phyloP scores from a whole-genome alignment of 2,329 filamentous ascomycete genomes.

The Trichoderma oligosporum region DNA sequence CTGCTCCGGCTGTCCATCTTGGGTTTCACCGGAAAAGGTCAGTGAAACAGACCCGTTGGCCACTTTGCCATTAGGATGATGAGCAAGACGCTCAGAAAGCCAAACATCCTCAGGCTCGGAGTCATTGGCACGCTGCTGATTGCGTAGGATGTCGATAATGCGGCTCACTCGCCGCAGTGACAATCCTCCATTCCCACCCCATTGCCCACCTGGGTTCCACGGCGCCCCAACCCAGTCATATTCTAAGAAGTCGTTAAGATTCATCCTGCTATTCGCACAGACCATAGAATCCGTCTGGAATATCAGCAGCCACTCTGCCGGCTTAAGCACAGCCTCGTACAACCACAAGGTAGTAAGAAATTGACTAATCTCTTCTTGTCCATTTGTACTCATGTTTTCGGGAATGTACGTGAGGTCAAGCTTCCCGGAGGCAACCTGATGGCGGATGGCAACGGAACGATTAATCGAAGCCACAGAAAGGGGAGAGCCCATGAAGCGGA shows the following conservation, averaged over 20 bases:
- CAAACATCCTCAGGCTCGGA: conserved; percentile 54
- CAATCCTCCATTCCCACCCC: conserved; percentile 51
- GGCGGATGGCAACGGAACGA: conserved; percentile 43
- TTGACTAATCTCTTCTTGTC: conserved; percentile 50
- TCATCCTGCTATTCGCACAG: conserved; percentile 48
- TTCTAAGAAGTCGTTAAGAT: conserved; percentile 48
- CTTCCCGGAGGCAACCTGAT: conserved; percentile 42
- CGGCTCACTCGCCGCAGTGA: conserved; percentile 51
- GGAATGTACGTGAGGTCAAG: conserved; percentile 51
- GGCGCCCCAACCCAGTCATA: conserved; percentile 54
- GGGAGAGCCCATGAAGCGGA: conserved; percentile 52
- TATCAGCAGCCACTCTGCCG: conserved; percentile 52
- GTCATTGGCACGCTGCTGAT: conserved; percentile 42
- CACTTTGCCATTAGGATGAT: conserved; percentile 45
- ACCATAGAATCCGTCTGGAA: conserved; percentile 55
- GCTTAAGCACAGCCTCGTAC: conserved; percentile 46
- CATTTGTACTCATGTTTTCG: conserved; percentile 46
- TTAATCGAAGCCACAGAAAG: conserved; percentile 46
- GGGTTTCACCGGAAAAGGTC: conserved; percentile 50
- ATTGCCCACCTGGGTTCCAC: conserved; percentile 41
- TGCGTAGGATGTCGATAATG: conserved; percentile 49
- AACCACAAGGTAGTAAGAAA: conserved; percentile 52
- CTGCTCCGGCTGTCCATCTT: conserved; percentile 31
- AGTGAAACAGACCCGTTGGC: conserved; percentile 50
- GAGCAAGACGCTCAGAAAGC: conserved; percentile 50